Evolutionary conservation across 805 yeast genomes (phyloP).

Genomic region (Metschnikowia noctiluminum): DNA sequence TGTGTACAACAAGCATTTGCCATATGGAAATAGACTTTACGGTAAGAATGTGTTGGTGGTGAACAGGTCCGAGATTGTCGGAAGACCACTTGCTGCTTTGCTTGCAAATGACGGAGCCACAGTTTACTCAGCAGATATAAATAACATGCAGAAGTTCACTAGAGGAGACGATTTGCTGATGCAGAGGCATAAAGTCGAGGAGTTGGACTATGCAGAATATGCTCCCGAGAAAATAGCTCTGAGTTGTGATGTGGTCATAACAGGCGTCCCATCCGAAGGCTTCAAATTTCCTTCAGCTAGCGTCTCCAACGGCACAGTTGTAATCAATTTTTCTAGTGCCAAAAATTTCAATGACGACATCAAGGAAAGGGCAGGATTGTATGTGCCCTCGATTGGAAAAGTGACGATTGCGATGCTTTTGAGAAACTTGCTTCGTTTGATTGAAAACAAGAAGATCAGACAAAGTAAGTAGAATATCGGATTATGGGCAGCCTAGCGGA

Average conservation of each 20-base stretch:
- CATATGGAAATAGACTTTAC: conserved; percentile 87
- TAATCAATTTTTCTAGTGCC: conserved; percentile 83
- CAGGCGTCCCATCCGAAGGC: conserved; percentile 85
- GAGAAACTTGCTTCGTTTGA: conserved; percentile 80
- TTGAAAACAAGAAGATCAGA: conserved; percentile 54
- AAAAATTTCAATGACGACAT: conserved; percentile 84
- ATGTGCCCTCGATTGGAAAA: conserved; percentile 94
- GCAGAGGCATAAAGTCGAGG: conserved; percentile 73
- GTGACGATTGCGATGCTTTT: conserved; percentile 94
- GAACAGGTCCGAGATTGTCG: conserved; percentile 94
- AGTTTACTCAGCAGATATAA: conserved; percentile 87
- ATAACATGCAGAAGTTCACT: conserved; percentile 85
- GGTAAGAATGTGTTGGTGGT: conserved; percentile 91
- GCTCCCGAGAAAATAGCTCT: conserved; percentile 64
- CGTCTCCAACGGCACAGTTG: conserved; percentile 83
- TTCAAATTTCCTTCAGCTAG: conserved; percentile 85
- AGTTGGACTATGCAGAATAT: conserved; percentile 45
- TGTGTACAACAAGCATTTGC: conserved; percentile 75
- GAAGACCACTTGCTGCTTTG: conserved; percentile 93
- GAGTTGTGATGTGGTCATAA: conserved; percentile 85
- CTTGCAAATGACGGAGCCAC: conserved; percentile 97
- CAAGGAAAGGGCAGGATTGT: conserved; percentile 81
- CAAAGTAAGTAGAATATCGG: conserved; percentile 2
- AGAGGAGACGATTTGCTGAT: conserved; percentile 88
- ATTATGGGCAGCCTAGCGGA: neutral